Evolutionary conservation across 768 basidiomycete species (phyloP).

Genomic region (Lactarius evosmus): DNA sequence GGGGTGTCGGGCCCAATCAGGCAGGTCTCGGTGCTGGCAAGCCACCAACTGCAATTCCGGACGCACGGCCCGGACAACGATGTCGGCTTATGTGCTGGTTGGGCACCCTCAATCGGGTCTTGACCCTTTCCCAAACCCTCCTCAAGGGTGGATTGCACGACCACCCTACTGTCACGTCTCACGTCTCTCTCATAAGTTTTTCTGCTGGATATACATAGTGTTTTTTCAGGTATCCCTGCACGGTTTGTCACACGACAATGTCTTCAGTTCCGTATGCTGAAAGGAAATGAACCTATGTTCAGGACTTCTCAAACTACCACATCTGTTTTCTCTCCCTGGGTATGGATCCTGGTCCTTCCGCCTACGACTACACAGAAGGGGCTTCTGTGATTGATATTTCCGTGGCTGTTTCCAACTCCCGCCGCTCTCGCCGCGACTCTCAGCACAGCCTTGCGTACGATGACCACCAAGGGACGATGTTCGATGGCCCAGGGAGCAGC

Average conservation of each 20-base stretch:
- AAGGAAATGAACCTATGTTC: background rate
- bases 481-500: constrained; percentile 63
- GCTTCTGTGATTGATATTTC: constrained; percentile 75
- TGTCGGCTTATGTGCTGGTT: background rate
- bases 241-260: constrained; percentile 1
- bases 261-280: background rate
- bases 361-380: constrained; percentile 80
- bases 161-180: background rate
- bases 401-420: constrained; percentile 50
- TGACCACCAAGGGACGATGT: constrained; percentile 64
- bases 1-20: background rate
- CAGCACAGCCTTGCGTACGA: constrained; percentile 59
- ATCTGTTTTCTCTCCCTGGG: background rate
- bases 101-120: background rate
- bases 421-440: constrained; percentile 62
- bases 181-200: background rate
- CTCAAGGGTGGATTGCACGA: constrained; percentile 3
- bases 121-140: constrained; percentile 3
- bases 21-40: background rate
- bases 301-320: background rate
- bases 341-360: constrained; percentile 25
- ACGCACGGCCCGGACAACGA: constrained; percentile 13
- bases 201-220: background rate
- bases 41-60: background rate
- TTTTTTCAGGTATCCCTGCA: background rate